Evolutionary conservation across 345 rosid species (phyloP), one percentile per base, ranked within the genome.

Genomic region (Linum tenue): DNA sequence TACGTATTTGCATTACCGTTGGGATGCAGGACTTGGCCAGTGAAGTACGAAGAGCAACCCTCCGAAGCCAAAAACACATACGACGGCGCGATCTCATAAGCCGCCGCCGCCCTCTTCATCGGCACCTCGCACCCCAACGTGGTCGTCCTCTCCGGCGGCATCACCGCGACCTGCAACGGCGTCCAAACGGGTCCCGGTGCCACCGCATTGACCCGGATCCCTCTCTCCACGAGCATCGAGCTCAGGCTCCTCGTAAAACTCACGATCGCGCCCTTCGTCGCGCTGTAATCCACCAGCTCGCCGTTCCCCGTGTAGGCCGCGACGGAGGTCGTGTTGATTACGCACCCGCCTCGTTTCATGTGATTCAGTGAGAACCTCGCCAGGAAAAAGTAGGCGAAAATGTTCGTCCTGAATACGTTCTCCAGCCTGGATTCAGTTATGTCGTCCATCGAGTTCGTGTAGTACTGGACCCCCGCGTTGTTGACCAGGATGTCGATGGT

Each of bases 151-250:
- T 70, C 39, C 43, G 64, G 58, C 11, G 68, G 73, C 59, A 44
- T 1, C 4, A 59, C 56, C 0, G 68, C 64, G 0, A 57, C 58
- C 48, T 70, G 64, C 39, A 70, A 9, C 1, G 73, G 73, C 2
- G 73, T 70, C 73, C 73, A 70, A 2, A 70, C 63, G 6, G 68
- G 68, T 16, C 73, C 73, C 9, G 73, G 73, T 3, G 73, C 68
- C 3, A 70, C 64, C 0, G 50, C 73, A 48, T 70, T 64, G n/a
- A 69, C 67, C 1, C 67, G 38, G 37, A 69, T 55, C 17, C 66
- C 50, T 53, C 17, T 68, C 4, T 51, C 39, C 5, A 68, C 43
- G 12, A 68, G 71, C 11, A 42, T 37, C 40, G 6, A 38, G 15
- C 51, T 11, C 43, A 69, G 15, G 36, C 65, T 39, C 65, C 65